Evolutionary conservation across 129 eudicot genomes (phyloP), one percentile per base, ranked within the genome.

Genomic region (Scalesia atractyloides): DNA sequence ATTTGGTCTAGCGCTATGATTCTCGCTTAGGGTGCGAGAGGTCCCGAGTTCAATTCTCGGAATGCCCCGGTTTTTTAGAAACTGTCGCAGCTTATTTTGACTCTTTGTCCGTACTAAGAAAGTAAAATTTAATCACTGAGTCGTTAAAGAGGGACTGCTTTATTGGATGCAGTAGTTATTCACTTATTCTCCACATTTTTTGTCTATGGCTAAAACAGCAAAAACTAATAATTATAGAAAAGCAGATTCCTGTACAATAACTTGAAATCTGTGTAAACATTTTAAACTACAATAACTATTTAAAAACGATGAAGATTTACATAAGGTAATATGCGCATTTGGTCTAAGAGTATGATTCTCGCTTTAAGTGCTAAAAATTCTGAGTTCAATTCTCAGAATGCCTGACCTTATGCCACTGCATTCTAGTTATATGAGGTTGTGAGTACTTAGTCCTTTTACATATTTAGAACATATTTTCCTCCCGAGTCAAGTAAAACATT

Each of bases 21-120:
- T 91, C 97, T 91, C 97, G 91, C 97, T 91, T 91, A 81, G 95
- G 95, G 97, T 91, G 97, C 88, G 95, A 91, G 95, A 91, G 97
- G 95, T 85, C 95, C 97, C 97, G 97, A 87, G 95, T 87, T 90
- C 95, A 83, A 91, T 88, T 91, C 91, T 91, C 95, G 95, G 95
- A 87, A 91, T 87, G 97, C 57, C 72, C 72, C 72, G 3, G 5
- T 24, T 11, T 66, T 66, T 12, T 5, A 43, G 11, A 19, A 14
- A 17, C 18, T 10, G 53, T 15, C 53, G 12, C 37, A 66, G 36
- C 36, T 44, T 41, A 20, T 44, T 66, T 66, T 19, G 70, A 66
- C 54, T 66, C 41, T 64, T 64, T 10, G 11, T 13, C 50, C 69
- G 37, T 64, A 37, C 50, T 11, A 64, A 36, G 48, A 37, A 34